These are phyloP conservation scores for Nicotiana otophora DNA, from an alignment of 257 asterid species.

Conservation along the genomic window DNA sequence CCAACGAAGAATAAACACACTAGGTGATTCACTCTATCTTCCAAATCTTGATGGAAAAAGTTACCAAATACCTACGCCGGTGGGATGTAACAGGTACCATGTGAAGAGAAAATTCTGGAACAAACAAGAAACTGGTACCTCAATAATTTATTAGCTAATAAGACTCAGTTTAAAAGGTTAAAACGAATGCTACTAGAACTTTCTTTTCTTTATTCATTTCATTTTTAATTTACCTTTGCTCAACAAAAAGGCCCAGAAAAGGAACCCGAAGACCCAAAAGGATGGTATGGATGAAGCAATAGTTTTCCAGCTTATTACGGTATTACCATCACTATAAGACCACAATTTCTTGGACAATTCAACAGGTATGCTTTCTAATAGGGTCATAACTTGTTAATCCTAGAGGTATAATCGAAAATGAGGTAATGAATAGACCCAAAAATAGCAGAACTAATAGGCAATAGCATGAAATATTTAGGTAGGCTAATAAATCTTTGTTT, in stretches of 20 bases:
- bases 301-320: not conserved
- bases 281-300: not conserved
- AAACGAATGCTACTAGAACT: not conserved
- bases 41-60: no score
- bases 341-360: not conserved
- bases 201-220: not conserved
- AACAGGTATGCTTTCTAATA: not conserved
- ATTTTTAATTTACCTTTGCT: not conserved
- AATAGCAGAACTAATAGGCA: not conserved
- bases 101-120: not conserved
- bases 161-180: not conserved
- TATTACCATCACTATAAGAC: not conserved
- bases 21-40: no score
- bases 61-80: no score
- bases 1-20: no score
- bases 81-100: no score
- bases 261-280: not conserved
- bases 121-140: not conserved
- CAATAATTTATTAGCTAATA: not conserved
- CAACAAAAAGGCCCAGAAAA: not conserved
- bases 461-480: not conserved
- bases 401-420: not conserved
- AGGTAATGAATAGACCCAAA: not conserved
- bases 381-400: not conserved
- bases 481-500: not conserved